Base-by-base conservation (phyloP, 495 filamentous ascomycete species). In the Cercophora sp. region DNA sequence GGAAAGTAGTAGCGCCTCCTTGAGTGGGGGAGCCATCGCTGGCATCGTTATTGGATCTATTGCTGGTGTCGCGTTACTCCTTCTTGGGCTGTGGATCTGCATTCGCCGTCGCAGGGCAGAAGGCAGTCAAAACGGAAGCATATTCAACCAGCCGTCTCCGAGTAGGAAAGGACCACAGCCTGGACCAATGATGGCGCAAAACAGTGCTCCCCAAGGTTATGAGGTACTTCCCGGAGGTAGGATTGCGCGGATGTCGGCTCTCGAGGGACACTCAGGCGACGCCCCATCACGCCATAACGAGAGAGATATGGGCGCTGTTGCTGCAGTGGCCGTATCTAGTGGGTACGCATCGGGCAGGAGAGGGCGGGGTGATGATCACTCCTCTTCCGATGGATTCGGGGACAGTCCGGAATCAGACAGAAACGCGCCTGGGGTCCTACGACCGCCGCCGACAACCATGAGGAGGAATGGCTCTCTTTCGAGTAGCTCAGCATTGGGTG, bases 191-290 rank as follows among this genome's bases (percentile, higher is more conserved):
- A 57, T 64, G 52, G 60, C 68, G 4, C 64, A 67, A 8, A 56
- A 55, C 9, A 58, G 67, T 16, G 61, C 77, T 25, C 79, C 83
- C 11, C 72, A 78, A 49, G 82, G 80, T 27, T 88, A 86, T 55
- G 85, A 88, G 54, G 76, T 87, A 25, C 79, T 92, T 20, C 87
- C 91, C 31, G 92, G 91, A 25, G 91, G 89, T 29, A 84, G 94
- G 36, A 91, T 99, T 41, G 86, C 93, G 8, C 82, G 94, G 29
- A 97, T 99, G 94, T 91, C 92, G 25, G 94, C 94, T 10, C 71
- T 99, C 27, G 91, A 96, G 65, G 83, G 77, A 1, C 75, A 81
- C 52, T 77, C 83, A 0, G 82, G 76, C 48, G 77, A 80, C 10
- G 79, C 83, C 0, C 77, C 85, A 0, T 78, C 81, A 4, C 78